These are phyloP conservation scores for Rhizopogon salebrosus DNA, from an alignment of 768 basidiomycete genomes.

Conservation along the genomic window DNA sequence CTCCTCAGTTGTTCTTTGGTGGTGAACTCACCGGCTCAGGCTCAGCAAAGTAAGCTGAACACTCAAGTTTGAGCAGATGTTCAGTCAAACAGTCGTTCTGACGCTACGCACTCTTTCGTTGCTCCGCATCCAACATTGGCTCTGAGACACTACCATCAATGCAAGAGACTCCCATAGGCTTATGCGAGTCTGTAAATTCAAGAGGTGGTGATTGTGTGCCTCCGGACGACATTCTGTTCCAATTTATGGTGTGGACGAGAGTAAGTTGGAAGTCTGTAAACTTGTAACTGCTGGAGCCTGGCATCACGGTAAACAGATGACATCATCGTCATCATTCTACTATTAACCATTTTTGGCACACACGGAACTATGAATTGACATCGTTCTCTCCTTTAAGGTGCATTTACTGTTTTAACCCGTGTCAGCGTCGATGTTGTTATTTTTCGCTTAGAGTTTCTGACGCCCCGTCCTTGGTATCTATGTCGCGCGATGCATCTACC, in stretches of 20 bases:
- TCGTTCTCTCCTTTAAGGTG: too few species aligned
- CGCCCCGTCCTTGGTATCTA: not conserved
- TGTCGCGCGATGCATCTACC: not conserved
- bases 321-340: too few species aligned
- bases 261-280: not conserved
- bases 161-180: slow-evolving; percentile 45
- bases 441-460: not conserved
- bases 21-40: not conserved
- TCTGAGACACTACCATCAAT: slow-evolving; percentile 32
- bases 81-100: not conserved
- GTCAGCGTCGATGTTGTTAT: not conserved
- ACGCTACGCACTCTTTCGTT: slow-evolving; percentile 35
- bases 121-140: slow-evolving; percentile 36
- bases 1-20: not conserved
- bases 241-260: not conserved
- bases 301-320: not conserved
- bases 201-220: slow-evolving; percentile 56
- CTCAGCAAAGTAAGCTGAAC: slow-evolving; percentile 15
- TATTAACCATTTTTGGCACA: too few species aligned
- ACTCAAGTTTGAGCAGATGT: not conserved
- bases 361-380: too few species aligned
- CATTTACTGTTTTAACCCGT: too few species aligned
- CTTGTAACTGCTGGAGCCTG: not conserved
- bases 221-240: slow-evolving; percentile 9
- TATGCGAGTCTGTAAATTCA: slow-evolving; percentile 40